Evolutionary conservation across 331 rosid species (phyloP), one percentile per base, ranked within the genome.

Genomic region (Malus hybrid): DNA sequence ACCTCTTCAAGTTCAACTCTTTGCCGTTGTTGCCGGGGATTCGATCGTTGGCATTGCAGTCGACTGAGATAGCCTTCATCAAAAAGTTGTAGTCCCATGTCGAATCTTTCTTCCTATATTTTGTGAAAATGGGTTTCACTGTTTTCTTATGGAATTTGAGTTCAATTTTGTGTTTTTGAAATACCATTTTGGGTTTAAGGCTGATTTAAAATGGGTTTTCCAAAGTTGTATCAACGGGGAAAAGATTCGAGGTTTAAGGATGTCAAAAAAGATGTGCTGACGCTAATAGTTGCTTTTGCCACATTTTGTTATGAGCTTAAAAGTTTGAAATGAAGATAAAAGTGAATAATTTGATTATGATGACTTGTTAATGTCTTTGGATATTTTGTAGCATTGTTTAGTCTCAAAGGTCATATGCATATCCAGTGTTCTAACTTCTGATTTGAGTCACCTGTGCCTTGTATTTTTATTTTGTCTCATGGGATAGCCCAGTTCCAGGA

Each of bases 111-210:
- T 24, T 24, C 24, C 24, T 24, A 24, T 24, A 24, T 24, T 24
- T 24, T 24, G 24, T 24, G 24, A 24, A 24, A 24, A 4, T 20
- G 50, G 3, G 16, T 44, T 16, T 12, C 14, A 50, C 16, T 3
- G 56, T 24, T 36, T 36, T 14, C 4, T 15, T 66, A 16, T 32
- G 75, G 75, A 16, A 15, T 70, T 28, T 34, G 9, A 39, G 5
- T 24, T 5, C 76, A 39, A 48, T 48, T 61, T 60, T 29, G 13
- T 28, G 60, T 74, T 72, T 81, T 82, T 66, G 46, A 44, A 52
- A 73, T 52, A 61, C 70, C 52, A 58, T 39, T 81, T 69, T 53
- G 33, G 70, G 82, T 72, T 86, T 81, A 36, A 64, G 68, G 57
- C 73, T 75, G 70, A 68, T 30, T 72, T 71, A 46, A 16, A 75